These are phyloP conservation scores for Paraurostyla sp. DNA, from an alignment of 73 alveolate genomes.

Conservation along the genomic window DNA sequence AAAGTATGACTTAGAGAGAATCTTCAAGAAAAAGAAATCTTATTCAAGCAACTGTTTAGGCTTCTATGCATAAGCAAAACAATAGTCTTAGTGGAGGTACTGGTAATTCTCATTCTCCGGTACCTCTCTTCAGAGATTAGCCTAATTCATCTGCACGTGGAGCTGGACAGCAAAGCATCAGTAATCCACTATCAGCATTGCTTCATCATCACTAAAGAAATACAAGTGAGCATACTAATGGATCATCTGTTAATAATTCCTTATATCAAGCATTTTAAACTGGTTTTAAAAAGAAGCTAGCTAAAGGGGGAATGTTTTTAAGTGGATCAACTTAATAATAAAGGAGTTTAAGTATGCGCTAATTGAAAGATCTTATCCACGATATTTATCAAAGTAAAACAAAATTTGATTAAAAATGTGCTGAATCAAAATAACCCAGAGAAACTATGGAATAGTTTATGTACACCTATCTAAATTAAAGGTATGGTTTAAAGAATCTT, in stretches of 20 bases:
- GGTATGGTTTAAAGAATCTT: slow-evolving; percentile 93
- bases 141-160: neutral
- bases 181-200: too few relatives aligned
- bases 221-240: slow-evolving; percentile 6
- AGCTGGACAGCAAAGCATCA: too few relatives aligned
- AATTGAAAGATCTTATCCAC: slow-evolving; percentile 84
- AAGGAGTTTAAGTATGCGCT: slow-evolving; percentile 66
- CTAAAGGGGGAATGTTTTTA: slow-evolving; percentile 9
- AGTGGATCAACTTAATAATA: neutral
- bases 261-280: slow-evolving; percentile 6
- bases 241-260: neutral
- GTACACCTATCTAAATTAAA: slow-evolving; percentile 91
- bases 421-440: slow-evolving; percentile 82
- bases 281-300: slow-evolving; percentile 19
- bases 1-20: neutral
- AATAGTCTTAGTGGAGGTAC: slow-evolving; percentile 32
- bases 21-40: slow-evolving; percentile 26
- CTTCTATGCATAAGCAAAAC: neutral
- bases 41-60: neutral
- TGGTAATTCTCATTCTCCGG: neutral
- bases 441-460: slow-evolving; percentile 96
- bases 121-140: neutral
- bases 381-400: slow-evolving; percentile 91
- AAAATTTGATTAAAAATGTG: slow-evolving; percentile 88
- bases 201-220: neutral